These are phyloP conservation scores for Filobasidium uniguttulatum DNA, from an alignment of 1,284 basidiomycete genomes.

Conservation along the genomic window DNA sequence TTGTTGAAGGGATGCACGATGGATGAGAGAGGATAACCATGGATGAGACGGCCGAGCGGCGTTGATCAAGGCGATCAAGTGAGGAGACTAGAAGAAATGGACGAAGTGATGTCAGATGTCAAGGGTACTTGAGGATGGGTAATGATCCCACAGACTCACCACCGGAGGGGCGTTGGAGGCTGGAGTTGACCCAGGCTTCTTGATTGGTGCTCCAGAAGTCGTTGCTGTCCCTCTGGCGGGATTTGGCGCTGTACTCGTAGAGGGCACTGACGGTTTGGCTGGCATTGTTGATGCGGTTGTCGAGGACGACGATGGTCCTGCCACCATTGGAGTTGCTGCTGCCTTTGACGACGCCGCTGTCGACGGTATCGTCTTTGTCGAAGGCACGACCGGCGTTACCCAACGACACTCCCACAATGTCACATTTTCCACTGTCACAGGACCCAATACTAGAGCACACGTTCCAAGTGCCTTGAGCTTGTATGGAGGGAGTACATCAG, in stretches of 20 bases:
- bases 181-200: not conserved
- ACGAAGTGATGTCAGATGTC: not conserved
- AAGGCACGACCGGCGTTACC: not conserved
- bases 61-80: constrained; percentile 5
- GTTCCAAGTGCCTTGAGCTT: not conserved
- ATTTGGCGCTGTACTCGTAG: not conserved
- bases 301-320: not conserved
- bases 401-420: constrained; percentile 3
- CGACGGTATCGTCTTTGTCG: not conserved
- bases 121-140: not conserved
- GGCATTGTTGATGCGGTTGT: not conserved
- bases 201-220: not conserved
- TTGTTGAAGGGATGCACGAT: not conserved
- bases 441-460: constrained; percentile 2
- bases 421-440: constrained; percentile 1
- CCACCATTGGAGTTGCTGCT: not conserved
- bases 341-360: not conserved
- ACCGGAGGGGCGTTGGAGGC: not conserved
- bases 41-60: not conserved
- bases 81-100: not conserved
- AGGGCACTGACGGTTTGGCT: not conserved
- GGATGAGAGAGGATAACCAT: constrained; percentile 1
- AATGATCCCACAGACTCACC: not conserved
- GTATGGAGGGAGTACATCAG: not conserved
- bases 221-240: not conserved